Evolutionary conservation across 331 rosid genomes (phyloP).

Genomic region (Malus hybrid): DNA sequence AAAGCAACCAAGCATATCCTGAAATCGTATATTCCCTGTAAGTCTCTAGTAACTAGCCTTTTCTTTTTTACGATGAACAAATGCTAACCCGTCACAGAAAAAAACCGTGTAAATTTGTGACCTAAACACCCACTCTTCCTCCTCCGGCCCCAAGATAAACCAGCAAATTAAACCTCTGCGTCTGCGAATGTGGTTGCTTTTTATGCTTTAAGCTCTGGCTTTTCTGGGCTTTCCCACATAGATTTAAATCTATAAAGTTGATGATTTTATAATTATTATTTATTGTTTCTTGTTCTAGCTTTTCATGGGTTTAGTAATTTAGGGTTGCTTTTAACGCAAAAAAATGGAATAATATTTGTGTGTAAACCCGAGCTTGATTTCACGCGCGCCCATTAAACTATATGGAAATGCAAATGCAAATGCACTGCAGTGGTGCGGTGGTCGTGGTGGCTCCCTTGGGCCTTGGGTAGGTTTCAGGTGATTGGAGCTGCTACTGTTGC

Average conservation of each 20-base stretch:
- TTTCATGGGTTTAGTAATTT: constrained; percentile 29
- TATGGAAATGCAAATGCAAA: not conserved
- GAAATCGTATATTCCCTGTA: constrained; percentile 53
- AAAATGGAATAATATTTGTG: constrained; percentile 28
- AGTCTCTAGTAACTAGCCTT: constrained; percentile 12
- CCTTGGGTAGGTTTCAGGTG: not conserved
- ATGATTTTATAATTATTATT: constrained; percentile 17
- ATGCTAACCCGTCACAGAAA: no score
- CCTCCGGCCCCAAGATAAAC: not conserved
- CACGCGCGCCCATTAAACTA: constrained; percentile 26
- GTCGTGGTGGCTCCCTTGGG: not conserved
- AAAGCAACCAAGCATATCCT: constrained; percentile 32
- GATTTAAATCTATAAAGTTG: constrained; percentile 14
- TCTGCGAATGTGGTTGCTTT: not conserved
- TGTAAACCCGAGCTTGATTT: not conserved
- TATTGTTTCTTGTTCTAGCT: constrained; percentile 35
- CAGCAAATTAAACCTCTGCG: not conserved
- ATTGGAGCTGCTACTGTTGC: not conserved
- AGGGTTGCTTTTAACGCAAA: constrained; percentile 59
- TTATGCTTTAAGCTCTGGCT: not conserved
- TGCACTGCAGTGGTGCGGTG: not conserved
- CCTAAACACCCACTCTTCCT: not conserved
- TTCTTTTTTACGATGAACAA: constrained; percentile 44
- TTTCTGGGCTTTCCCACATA: not conserved
- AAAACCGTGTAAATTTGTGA: not conserved